These are phyloP conservation scores for Calocybe gangraenosa DNA, from an alignment of 768 basidiomycete genomes.

Conservation along the genomic window DNA sequence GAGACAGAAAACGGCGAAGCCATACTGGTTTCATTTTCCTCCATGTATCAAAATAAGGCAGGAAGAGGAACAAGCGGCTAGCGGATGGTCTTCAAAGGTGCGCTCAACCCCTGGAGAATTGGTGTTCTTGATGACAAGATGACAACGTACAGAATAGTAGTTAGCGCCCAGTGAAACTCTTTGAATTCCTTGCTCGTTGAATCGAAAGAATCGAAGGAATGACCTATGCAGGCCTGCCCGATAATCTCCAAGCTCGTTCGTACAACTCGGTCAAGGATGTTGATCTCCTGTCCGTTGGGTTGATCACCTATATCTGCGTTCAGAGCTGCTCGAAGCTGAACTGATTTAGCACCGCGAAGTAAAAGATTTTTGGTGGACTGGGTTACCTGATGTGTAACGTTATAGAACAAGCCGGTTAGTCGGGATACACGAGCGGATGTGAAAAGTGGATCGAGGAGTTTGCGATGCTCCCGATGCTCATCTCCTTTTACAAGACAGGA, in stretches of 20 bases:
- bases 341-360: too few species aligned
- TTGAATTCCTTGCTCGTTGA: slow-evolving; percentile 13
- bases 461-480: slow-evolving; percentile 23
- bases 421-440: slow-evolving; percentile 19
- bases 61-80: slow-evolving; percentile 19
- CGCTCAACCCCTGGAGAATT: neutral
- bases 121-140: neutral
- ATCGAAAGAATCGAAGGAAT: slow-evolving; percentile 18
- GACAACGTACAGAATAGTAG: slow-evolving; percentile 12
- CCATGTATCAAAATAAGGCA: slow-evolving; percentile 21
- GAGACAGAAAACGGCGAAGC: slow-evolving; percentile 17
- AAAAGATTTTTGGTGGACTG: neutral
- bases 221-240: slow-evolving; percentile 14
- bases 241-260: slow-evolving; percentile 16
- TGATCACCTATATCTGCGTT: slow-evolving; percentile 4
- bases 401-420: slow-evolving; percentile 21
- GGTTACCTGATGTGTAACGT: slow-evolving; percentile 18
- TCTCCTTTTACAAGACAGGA: slow-evolving; percentile 17
- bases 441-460: slow-evolving; percentile 21
- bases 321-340: slow-evolving; percentile 10
- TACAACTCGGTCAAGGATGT: slow-evolving; percentile 14
- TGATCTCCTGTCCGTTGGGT: slow-evolving; percentile 7
- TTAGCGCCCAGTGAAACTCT: slow-evolving; percentile 17
- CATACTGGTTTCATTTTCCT: slow-evolving; percentile 20
- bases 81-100: slow-evolving; percentile 17